Percentiles rank a stretch among this genome's conserved stretches.
phyloP scores from a whole-genome alignment of 2,329 filamentous ascomycete genomes.

The Bipolaris gigantea region DNA sequence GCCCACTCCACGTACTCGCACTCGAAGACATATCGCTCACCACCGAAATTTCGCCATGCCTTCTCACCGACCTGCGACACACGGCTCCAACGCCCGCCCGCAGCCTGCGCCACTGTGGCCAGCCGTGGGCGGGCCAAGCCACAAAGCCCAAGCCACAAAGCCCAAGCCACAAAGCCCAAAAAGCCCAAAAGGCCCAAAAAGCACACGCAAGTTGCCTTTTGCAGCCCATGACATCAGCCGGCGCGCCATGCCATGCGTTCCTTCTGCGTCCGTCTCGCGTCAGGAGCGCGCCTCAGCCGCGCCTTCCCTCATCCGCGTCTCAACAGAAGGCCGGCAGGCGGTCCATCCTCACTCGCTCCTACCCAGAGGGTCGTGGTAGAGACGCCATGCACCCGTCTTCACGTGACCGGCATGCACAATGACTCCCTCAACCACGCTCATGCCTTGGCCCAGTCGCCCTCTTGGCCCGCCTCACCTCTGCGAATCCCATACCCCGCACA shows the following conservation, averaged over 20 bases:
- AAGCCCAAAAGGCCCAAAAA: not conserved
- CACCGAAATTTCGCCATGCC: not conserved
- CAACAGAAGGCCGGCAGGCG: constrained; percentile 7
- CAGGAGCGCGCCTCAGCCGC: not conserved
- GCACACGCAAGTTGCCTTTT: not conserved
- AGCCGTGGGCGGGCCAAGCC: too few species aligned
- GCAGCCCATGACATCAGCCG: not conserved
- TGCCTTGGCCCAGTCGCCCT: not conserved
- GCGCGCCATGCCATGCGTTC: not conserved
- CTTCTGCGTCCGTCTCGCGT: constrained; percentile 1
- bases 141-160: too few species aligned
- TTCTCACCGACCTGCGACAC: not conserved
- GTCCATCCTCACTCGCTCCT: not conserved
- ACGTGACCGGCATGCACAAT: not conserved
- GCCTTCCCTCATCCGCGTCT: constrained; percentile 13
- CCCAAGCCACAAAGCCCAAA: too few species aligned
- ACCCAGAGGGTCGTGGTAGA: too few species aligned
- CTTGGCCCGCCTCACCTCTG: constrained; percentile 5
- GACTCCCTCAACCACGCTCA: not conserved
- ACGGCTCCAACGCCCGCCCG: not conserved
- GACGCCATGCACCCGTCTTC: not conserved
- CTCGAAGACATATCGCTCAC: not conserved
- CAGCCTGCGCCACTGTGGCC: not conserved
- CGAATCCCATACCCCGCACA: constrained; percentile 3
- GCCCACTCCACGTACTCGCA: not conserved